Conservation (phyloP, 306 rosid species). For the Vicia sativa region DNA sequence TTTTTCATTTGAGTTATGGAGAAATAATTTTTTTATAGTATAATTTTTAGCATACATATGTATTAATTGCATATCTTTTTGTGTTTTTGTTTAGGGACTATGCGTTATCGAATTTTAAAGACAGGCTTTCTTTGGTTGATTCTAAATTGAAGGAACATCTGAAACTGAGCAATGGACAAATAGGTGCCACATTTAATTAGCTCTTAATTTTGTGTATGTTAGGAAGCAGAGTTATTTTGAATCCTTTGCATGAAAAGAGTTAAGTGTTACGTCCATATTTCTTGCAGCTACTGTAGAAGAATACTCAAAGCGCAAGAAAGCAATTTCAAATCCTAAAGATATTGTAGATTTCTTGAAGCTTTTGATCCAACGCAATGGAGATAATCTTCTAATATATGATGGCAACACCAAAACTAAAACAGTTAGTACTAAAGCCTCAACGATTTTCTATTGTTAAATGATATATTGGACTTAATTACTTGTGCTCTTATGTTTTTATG, state of each 20-base stretch:
- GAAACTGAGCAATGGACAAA: constrained; percentile 25
- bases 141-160: constrained; percentile 29
- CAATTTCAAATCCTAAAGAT: constrained; percentile 39
- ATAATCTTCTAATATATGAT: constrained; percentile 31
- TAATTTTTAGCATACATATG: not conserved
- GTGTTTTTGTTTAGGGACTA: constrained; percentile 35
- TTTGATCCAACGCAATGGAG: constrained; percentile 32
- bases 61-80: not conserved
- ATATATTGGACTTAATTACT: not conserved
- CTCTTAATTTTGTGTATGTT: constrained; percentile 9
- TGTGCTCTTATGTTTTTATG: not conserved
- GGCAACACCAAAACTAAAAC: constrained; percentile 13
- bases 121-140: constrained; percentile 20
- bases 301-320: constrained; percentile 31
- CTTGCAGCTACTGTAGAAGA: constrained; percentile 35
- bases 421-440: constrained; percentile 14
- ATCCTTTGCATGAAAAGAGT: not conserved
- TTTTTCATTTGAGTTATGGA: not conserved
- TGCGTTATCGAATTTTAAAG: constrained; percentile 27
- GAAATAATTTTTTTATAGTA: not conserved
- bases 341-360: constrained; percentile 43
- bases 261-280: constrained; percentile 1
- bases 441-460: not conserved
- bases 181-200: constrained; percentile 12
- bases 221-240: not conserved